Evolutionary conservation across 2,329 filamentous ascomycete genomes (phyloP), one percentile per base, ranked within the genome.

Genomic region (Aureobasidium sp.): DNA sequence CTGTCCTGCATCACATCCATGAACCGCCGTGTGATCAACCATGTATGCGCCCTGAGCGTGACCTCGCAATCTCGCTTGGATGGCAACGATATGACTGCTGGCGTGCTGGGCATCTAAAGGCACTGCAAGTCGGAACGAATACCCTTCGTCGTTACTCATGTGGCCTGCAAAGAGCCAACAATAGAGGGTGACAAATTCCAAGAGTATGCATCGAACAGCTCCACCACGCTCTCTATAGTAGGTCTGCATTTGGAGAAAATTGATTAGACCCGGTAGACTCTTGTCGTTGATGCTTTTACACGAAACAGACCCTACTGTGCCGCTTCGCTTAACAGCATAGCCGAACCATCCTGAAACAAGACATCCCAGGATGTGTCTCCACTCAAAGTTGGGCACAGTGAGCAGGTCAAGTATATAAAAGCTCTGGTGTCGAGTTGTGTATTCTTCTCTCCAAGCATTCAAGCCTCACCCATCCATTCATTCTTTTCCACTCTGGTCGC

Each of bases 291-390:
- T 35, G 54, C 25, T 38, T 57, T 15, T 57, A 46, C 23, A 46
- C 54, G 54, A 57, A 57, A 47, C 54, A 25, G 11, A 46, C 42
- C 42, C 25, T 38, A 17, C 23, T 46, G 23, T 43, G 31, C 54
- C 42, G 54, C 42, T 37, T 57, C 54, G 54, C 54, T 57, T 57
- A 57, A n/a, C 54, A 37, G 54, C 43, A 57, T 47, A 47, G 21
- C 54, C 42, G 42, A 57, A 46, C 42, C 13, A 57, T 57, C 53
- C 15, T 57, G 54, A 57, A 57, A 57, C 54, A 45, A 19, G 17
- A 25, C 23, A 38, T 27, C 9, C 19, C 11, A 47, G 42, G 17
- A 21, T 38, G 42, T 29, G 15, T 13, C 29, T 21, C 42, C 38
- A 21, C 42, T 17, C 21, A 35, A 15, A 21, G 21, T 31, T 38